A percentile compares a stretch with the other conserved stretches of the same genome.
These are phyloP conservation scores for Sphaerulina musiva DNA, from an alignment of 2,329 filamentous ascomycete genomes.

Conservation along the genomic window DNA sequence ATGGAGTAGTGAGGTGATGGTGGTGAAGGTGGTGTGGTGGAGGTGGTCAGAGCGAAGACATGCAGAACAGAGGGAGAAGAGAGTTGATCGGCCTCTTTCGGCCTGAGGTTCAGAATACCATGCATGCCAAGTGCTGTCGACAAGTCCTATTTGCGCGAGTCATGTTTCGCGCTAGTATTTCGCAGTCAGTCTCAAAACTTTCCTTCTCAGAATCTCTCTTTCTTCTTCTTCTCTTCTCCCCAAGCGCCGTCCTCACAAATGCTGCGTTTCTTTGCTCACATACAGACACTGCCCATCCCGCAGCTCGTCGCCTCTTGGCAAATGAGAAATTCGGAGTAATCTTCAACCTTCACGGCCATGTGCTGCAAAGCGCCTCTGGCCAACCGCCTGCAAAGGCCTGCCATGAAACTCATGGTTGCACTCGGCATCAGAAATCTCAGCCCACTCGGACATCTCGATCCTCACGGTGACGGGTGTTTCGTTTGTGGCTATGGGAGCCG, in stretches of 20 bases:
- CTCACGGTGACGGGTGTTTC: not conserved
- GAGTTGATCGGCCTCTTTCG: too few relatives aligned
- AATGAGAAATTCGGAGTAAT: slow-evolving; percentile 99
- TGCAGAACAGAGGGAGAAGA: too few relatives aligned
- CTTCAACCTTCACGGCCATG: slow-evolving; percentile 51
- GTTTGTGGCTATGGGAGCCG: slow-evolving; percentile 69
- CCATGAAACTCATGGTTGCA: slow-evolving; percentile 75
- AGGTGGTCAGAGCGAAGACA: too few relatives aligned
- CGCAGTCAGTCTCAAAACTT: not conserved
- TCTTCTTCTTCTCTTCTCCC: slow-evolving; percentile 30
- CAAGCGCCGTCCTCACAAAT: slow-evolving; percentile 79
- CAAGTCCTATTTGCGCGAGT: not conserved
- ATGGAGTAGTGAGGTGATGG: too few relatives aligned
- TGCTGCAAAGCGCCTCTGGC: slow-evolving; percentile 33
- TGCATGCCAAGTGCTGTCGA: too few relatives aligned
- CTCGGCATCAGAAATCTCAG: slow-evolving; percentile 87
- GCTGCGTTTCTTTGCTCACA: slow-evolving; percentile 95
- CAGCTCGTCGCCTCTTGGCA: slow-evolving; percentile 47
- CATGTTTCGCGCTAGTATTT: slow-evolving; percentile 4
- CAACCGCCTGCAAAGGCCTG: slow-evolving; percentile 77
- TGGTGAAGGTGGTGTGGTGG: too few relatives aligned
- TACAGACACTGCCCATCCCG: slow-evolving; percentile 44
- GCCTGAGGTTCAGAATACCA: too few relatives aligned
- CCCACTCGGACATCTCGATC: slow-evolving; percentile 32
- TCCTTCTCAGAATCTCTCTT: slow-evolving; percentile 5